Evolutionary conservation across 2,329 filamentous ascomycete genomes (phyloP).

Genomic region (Plectosphaerella cucumerina): DNA sequence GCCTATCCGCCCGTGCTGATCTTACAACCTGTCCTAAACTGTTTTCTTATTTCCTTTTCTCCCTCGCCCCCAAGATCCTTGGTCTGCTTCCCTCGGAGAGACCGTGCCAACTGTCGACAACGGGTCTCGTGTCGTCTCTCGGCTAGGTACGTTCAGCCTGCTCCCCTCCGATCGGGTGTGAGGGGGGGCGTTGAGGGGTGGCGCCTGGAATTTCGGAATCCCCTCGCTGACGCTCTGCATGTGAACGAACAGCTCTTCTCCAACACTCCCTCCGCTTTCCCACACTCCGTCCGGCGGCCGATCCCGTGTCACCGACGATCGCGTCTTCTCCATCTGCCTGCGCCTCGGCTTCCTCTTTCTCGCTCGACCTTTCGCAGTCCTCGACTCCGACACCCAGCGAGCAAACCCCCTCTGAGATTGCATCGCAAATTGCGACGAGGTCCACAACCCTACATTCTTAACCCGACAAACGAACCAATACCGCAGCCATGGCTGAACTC

Average conservation of each 20-base stretch:
- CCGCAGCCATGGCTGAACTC: slow-evolving; percentile 78
- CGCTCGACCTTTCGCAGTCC: not conserved
- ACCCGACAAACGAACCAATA: slow-evolving; percentile 2
- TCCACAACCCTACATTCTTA: slow-evolving; percentile 3
- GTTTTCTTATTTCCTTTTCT: no score
- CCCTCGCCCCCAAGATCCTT: no score
- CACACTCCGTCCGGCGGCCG: not conserved
- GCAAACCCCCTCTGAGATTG: not conserved
- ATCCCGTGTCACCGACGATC: not conserved
- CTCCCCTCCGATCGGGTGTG: no score
- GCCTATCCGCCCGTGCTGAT: no score
- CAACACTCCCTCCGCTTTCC: not conserved
- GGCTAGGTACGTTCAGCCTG: no score
- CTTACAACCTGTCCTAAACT: no score
- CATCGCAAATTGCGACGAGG: not conserved
- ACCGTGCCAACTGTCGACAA: no score
- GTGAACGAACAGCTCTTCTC: not conserved
- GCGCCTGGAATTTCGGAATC: not conserved
- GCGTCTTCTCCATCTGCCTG: not conserved
- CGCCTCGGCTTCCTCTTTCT: not conserved
- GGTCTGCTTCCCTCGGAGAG: no score
- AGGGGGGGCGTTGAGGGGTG: no score
- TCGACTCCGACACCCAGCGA: not conserved
- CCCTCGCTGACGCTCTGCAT: not conserved
- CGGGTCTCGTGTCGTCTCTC: no score